Evolutionary conservation across 768 basidiomycete species (phyloP), one percentile per base, ranked within the genome.

Genomic region (Tricholoma sp.): DNA sequence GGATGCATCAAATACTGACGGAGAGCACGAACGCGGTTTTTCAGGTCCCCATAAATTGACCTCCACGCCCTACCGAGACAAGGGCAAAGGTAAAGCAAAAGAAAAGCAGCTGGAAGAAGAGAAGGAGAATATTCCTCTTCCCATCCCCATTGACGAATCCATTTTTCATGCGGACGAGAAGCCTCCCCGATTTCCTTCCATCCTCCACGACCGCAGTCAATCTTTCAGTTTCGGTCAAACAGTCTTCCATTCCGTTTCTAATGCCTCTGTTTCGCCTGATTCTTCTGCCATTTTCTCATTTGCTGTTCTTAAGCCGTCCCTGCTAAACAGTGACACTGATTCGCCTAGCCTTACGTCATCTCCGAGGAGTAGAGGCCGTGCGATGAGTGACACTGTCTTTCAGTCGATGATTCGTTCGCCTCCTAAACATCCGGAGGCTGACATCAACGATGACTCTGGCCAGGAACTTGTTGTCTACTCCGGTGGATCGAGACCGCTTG

Each of bases 171-270:
- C 72, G 0, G 67, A 66, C 45, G 77, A 80, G 50, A 76, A 71
- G 53, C 64, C 71, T 2, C 71, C 75, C 7, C 70, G 69, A 18
- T 60, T 78, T 14, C 47, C 61, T 22, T 31, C 70, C 5, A 66
- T 71, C 0, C 66, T 76, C 8, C 79, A 81, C 52, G 83, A 85
- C 54, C 82, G 84, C 31, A 84, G 83, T 60, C 79, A 84, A n/a
- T 86, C 85, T 1, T 86, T 85, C 68, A 85, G 83, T 64, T 79
- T 84, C 54, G 85, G 84, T 2, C 83, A 85, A 64, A 80, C 83
- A 1, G 71, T 83, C 11, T 86, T 86, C 67, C 82, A 78, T 60
- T 83, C 85, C 4, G 72, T 81, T 61, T 69, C 66, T 8, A 70
- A 71, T 46, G 46, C 62, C 22, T 56, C 60, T 12, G 61, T 47